phyloP scores from a whole-genome alignment of 2,329 filamentous ascomycete species.

The Fusarium nygamai region DNA sequence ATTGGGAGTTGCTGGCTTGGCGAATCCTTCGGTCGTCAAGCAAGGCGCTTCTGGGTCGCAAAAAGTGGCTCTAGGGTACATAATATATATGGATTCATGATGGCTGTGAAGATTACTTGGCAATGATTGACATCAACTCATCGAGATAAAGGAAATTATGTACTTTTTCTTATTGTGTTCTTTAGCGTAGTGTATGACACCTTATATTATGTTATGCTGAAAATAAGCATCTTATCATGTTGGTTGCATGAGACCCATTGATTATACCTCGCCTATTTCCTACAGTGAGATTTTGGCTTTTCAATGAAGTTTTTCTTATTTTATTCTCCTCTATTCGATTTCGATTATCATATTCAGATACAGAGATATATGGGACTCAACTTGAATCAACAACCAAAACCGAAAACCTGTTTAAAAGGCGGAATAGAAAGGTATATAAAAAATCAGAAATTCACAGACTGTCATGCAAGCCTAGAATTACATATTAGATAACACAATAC shows the following conservation, averaged over 20 bases:
- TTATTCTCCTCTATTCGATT: not conserved
- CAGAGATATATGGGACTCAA: no score
- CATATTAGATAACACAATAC: no score
- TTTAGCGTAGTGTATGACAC: no score
- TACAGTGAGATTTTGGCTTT: no score
- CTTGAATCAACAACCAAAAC: accelerated
- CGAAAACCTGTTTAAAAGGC: not conserved
- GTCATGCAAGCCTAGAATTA: accelerated
- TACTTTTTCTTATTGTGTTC: no score
- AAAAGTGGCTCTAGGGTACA: not conserved
- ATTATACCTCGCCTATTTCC: no score
- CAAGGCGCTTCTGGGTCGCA: not conserved
- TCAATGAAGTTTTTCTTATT: no score
- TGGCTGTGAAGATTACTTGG: not conserved
- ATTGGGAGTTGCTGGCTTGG: constrained; percentile 6
- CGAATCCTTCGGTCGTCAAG: not conserved
- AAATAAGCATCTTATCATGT: no score
- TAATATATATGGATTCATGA: not conserved
- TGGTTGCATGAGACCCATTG: no score
- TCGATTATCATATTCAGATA: not conserved
- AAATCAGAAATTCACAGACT: not conserved
- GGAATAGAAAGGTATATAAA: accelerated
- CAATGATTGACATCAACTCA: not conserved
- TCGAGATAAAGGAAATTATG: not conserved
- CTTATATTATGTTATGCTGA: no score